These are phyloP conservation scores for Aspergillus coremiiformis DNA, from an alignment of 495 filamentous ascomycete species.

Conservation along the genomic window DNA sequence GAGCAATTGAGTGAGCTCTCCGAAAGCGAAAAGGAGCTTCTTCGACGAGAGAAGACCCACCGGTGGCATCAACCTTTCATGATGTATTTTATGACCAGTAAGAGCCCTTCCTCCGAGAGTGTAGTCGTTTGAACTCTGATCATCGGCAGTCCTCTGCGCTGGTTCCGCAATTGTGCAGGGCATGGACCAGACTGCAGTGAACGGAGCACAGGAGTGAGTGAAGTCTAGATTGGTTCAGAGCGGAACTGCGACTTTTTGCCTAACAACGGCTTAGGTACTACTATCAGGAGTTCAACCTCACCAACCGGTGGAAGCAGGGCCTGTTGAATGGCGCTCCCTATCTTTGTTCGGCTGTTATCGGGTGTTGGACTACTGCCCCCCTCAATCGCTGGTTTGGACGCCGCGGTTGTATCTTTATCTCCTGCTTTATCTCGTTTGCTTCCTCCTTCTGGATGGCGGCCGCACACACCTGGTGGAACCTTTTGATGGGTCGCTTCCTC, in stretches of 20 bases:
- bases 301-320: slow-evolving; percentile 48
- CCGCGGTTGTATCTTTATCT: slow-evolving; percentile 76
- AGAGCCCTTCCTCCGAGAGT: slow-evolving; percentile 34
- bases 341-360: slow-evolving; percentile 66
- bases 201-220: slow-evolving; percentile 38
- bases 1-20: slow-evolving; percentile 30
- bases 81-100: slow-evolving; percentile 54
- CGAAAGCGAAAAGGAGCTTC: slow-evolving; percentile 42
- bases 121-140: slow-evolving; percentile 12
- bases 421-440: slow-evolving; percentile 56
- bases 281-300: slow-evolving; percentile 13
- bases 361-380: slow-evolving; percentile 78
- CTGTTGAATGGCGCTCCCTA: slow-evolving; percentile 58
- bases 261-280: slow-evolving; percentile 5
- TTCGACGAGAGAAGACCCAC: slow-evolving; percentile 51
- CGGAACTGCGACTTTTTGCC: background rate
- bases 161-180: slow-evolving; percentile 28
- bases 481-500: slow-evolving; percentile 65
- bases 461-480: slow-evolving; percentile 64
- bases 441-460: slow-evolving; percentile 75
- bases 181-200: slow-evolving; percentile 56
- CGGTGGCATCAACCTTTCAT: slow-evolving; percentile 56
- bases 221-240: background rate
- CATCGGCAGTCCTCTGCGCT: slow-evolving; percentile 5
- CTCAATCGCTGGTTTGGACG: slow-evolving; percentile 75